Evolutionary conservation across 805 yeast genomes (phyloP).

Genomic region (Yamadazyma endophytica): DNA sequence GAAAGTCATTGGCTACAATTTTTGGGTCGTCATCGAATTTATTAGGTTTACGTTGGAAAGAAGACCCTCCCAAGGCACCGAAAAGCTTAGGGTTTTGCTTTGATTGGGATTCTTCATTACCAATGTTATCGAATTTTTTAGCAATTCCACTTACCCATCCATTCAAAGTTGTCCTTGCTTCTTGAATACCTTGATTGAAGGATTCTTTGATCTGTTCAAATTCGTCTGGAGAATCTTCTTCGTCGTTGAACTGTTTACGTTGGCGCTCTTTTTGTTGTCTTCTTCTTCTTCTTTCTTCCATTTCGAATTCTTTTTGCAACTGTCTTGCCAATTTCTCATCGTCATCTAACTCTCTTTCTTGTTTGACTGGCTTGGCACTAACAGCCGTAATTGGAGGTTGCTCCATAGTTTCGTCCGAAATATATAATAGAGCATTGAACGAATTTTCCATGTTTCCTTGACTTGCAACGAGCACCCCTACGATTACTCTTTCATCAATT

Average conservation of each 20-base stretch:
- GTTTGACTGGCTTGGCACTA: not conserved
- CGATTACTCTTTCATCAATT: slow-evolving; percentile 63
- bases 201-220: slow-evolving; percentile 65
- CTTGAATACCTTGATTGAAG: slow-evolving; percentile 72
- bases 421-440: slow-evolving; percentile 77
- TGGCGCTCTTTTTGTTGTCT: slow-evolving; percentile 15
- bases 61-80: slow-evolving; percentile 46
- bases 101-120: slow-evolving; percentile 9
- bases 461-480: slow-evolving; percentile 82
- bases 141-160: slow-evolving; percentile 74
- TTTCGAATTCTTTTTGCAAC: slow-evolving; percentile 63
- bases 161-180: slow-evolving; percentile 70
- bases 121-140: slow-evolving; percentile 40
- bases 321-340: slow-evolving; percentile 83
- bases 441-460: slow-evolving; percentile 79
- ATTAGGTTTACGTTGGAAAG: slow-evolving; percentile 19
- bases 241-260: slow-evolving; percentile 7
- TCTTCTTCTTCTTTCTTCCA: slow-evolving; percentile 36
- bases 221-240: slow-evolving; percentile 43
- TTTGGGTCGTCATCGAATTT: slow-evolving; percentile 53
- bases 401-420: slow-evolving; percentile 65
- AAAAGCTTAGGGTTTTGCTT: slow-evolving; percentile 28
- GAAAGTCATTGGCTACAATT: slow-evolving; percentile 48
- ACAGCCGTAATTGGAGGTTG: slow-evolving; percentile 27
- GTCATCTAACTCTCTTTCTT: slow-evolving; percentile 24